Conservation (phyloP, 2,329 filamentous ascomycete species). For the Cytospora piceicola region DNA sequence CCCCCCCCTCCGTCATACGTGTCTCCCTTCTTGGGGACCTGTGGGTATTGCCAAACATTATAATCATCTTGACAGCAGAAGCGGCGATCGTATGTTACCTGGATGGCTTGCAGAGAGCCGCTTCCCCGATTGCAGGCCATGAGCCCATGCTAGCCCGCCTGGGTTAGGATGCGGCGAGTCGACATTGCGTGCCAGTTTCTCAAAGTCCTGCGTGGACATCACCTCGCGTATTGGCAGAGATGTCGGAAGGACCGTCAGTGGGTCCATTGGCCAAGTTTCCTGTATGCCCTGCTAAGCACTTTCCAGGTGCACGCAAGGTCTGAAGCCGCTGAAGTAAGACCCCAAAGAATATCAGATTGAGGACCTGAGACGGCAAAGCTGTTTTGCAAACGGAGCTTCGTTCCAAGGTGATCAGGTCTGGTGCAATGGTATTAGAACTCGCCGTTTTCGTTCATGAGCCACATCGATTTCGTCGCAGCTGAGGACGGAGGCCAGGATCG, state of each 20-base stretch:
- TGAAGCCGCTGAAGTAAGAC: background rate
- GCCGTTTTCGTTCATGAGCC: background rate
- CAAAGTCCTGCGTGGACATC: background rate
- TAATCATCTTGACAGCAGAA: background rate
- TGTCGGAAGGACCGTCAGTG: background rate
- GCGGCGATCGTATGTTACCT: background rate
- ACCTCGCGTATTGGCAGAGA: background rate
- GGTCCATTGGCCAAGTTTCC: background rate
- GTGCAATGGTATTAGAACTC: background rate
- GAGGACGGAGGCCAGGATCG: background rate
- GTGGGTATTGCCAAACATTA: background rate
- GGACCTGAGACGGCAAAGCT: no score
- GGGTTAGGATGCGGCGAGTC: background rate
- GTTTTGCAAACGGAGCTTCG: no score
- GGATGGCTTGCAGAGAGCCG: background rate
- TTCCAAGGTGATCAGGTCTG: no score
- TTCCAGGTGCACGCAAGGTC: background rate
- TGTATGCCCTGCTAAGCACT: background rate
- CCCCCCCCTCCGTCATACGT: background rate
- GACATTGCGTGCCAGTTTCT: background rate
- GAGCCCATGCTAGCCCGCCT: background rate
- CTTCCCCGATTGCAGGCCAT: background rate
- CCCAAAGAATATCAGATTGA: background rate
- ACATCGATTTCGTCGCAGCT: background rate
- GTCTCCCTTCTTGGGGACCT: background rate